Percentiles rank a stretch among this genome's conserved stretches.
Conservation (phyloP, 2,329 filamentous ascomycete genomes). For the Magnaporthiopsis incrustans region DNA sequence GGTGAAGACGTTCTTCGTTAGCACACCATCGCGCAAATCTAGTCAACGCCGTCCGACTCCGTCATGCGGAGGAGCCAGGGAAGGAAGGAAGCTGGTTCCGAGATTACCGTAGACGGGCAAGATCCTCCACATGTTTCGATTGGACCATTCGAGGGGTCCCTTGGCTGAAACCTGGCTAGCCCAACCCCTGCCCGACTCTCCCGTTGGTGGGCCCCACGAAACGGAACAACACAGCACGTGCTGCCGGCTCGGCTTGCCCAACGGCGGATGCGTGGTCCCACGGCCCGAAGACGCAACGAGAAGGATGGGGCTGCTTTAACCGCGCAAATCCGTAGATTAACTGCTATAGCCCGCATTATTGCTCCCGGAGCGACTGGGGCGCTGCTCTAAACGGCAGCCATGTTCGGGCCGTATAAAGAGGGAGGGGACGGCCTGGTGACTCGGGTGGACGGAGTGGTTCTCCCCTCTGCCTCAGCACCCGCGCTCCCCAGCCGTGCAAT, state of each 20-base stretch:
- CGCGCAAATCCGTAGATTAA: background rate
- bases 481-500: background rate
- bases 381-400: background rate
- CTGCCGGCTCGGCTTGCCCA: too few species aligned
- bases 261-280: background rate
- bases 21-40: too few species aligned
- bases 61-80: too few species aligned
- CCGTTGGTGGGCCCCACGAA: too few species aligned
- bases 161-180: background rate
- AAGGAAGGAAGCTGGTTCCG: background rate
- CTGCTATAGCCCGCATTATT: background rate
- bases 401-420: background rate
- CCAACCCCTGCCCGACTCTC: background rate
- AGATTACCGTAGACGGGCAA: background rate
- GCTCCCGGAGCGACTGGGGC: background rate
- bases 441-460: background rate
- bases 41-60: background rate
- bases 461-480: background rate
- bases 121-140: background rate
- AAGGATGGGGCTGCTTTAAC: background rate
- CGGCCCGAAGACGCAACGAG: background rate
- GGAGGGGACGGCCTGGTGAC: too few species aligned
- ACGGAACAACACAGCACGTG: too few species aligned
- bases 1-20: background rate
- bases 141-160: background rate